Percentiles rank a stretch among this genome's conserved stretches.
These are phyloP conservation scores for Russula ochroleuca DNA, from an alignment of 768 basidiomycete species.

Conservation along the genomic window DNA sequence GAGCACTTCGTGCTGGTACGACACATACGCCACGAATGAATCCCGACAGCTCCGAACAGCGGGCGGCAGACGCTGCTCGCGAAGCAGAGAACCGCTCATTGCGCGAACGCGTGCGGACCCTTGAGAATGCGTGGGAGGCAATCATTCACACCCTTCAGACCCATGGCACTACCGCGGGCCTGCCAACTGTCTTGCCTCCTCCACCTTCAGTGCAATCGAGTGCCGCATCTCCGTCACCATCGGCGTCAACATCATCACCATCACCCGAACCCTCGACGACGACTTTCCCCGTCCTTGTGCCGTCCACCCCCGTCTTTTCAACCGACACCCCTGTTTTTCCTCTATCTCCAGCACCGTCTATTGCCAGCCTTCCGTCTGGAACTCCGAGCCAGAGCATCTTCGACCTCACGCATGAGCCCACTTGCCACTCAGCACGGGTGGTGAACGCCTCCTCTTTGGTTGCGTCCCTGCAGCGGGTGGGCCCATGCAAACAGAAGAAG, in stretches of 20 bases:
- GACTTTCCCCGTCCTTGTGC: slow-evolving; percentile 33
- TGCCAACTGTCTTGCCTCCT: slow-evolving; percentile 34
- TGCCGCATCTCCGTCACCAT: slow-evolving; percentile 18
- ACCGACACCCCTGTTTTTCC: slow-evolving; percentile 35
- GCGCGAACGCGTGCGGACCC: slow-evolving; percentile 67
- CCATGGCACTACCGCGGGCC: slow-evolving; percentile 56
- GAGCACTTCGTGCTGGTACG: slow-evolving; percentile 57
- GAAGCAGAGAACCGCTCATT: slow-evolving; percentile 73
- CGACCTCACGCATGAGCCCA: slow-evolving; percentile 50
- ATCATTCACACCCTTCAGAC: slow-evolving; percentile 70
- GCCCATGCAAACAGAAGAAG: slow-evolving; percentile 35
- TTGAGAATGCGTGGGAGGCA: slow-evolving; percentile 78
- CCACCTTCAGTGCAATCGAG: slow-evolving; percentile 20
- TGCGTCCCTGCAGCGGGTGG: slow-evolving; percentile 96
- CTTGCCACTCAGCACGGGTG: slow-evolving; percentile 99
- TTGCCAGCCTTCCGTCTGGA: slow-evolving; percentile 30
- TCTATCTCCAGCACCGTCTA: slow-evolving; percentile 36
- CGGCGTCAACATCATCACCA: slow-evolving; percentile 28
- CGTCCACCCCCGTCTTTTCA: slow-evolving; percentile 36
- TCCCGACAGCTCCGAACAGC: slow-evolving; percentile 34
- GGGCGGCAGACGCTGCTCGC: slow-evolving; percentile 39
- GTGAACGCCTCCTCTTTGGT: slow-evolving; percentile 65
- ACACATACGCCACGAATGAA: slow-evolving; percentile 31
- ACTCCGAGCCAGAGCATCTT: slow-evolving; percentile 35
- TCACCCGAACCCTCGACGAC: slow-evolving; percentile 35